Evolutionary conservation across 2,329 filamentous ascomycete species (phyloP).

Genomic region (Macrophomina tecta): DNA sequence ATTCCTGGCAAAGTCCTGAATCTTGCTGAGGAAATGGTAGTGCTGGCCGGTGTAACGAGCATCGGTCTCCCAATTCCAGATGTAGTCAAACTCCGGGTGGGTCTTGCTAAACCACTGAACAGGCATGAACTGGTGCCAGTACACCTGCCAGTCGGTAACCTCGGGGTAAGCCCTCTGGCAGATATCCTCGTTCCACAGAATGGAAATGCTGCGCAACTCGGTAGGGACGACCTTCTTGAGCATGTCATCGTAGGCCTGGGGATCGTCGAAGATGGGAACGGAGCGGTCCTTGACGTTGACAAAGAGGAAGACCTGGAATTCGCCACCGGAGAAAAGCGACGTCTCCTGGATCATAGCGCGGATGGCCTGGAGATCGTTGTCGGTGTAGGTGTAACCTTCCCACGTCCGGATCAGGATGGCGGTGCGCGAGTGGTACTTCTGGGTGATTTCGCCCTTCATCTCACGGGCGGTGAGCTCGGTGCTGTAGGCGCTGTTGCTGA

Average conservation of each 20-base stretch:
- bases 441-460: conserved; percentile 6
- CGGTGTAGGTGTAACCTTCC: conserved; percentile 54
- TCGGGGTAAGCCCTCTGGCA: conserved; percentile 56
- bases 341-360: conserved; percentile 55
- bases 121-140: conserved; percentile 70
- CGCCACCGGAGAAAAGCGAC: conserved; percentile 53
- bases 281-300: conserved; percentile 60
- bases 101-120: conserved; percentile 77
- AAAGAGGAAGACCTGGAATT: conserved; percentile 56
- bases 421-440: conserved; percentile 51
- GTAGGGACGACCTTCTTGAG: conserved; percentile 68
- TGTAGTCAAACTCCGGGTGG: conserved; percentile 78
- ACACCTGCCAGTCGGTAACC: conserved; percentile 56
- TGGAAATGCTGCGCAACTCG: conserved; percentile 73
- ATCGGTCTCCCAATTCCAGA: conserved; percentile 89
- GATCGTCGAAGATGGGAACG: conserved; percentile 64
- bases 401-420: conserved; percentile 54
- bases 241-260: conserved; percentile 64
- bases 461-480: conserved; percentile 26
- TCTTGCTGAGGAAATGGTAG: conserved; percentile 76
- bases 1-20: conserved; percentile 60
- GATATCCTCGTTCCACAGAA: conserved; percentile 72
- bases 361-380: conserved; percentile 54
- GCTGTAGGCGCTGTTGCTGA: conserved; percentile 8
- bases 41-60: conserved; percentile 80